phyloP scores from a whole-genome alignment of 805 yeast species.

The Myxozyma neglecta region DNA sequence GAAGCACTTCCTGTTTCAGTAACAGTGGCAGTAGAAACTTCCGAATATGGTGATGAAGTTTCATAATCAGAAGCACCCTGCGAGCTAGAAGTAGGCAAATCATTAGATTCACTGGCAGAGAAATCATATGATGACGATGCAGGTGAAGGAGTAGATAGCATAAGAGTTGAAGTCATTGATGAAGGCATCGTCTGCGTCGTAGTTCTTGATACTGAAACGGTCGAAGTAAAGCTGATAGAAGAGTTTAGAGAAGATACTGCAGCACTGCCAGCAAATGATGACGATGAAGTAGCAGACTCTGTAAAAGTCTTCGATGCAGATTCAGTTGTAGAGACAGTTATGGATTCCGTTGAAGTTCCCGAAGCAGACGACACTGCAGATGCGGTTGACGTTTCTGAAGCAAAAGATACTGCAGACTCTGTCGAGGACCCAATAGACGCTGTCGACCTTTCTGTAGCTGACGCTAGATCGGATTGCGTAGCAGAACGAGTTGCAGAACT shows the following conservation, averaged over 20 bases:
- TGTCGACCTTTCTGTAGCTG: background rate
- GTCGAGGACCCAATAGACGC: background rate
- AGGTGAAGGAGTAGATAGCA: background rate
- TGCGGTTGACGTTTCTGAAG: background rate
- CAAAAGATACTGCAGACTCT: background rate
- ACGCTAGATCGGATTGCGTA: background rate
- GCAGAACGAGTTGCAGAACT: background rate
- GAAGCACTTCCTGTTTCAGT: background rate
- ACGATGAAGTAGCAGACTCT: background rate
- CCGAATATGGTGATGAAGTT: background rate
- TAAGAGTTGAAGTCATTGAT: background rate
- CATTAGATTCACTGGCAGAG: too few relatives aligned
- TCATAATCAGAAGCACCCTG: background rate
- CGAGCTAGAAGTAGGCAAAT: background rate
- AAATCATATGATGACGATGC: background rate
- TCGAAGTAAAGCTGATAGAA: background rate
- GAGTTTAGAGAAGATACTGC: too few relatives aligned
- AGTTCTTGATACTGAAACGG: background rate
- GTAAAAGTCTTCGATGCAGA: background rate
- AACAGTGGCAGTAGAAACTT: background rate
- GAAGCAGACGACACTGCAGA: background rate
- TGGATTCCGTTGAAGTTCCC: background rate
- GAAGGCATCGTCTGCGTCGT: too few relatives aligned
- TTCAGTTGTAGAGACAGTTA: background rate
- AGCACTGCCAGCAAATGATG: background rate